Base-by-base conservation (phyloP, 371 early-diverging fungal genomes). In the Mucor indicus region DNA sequence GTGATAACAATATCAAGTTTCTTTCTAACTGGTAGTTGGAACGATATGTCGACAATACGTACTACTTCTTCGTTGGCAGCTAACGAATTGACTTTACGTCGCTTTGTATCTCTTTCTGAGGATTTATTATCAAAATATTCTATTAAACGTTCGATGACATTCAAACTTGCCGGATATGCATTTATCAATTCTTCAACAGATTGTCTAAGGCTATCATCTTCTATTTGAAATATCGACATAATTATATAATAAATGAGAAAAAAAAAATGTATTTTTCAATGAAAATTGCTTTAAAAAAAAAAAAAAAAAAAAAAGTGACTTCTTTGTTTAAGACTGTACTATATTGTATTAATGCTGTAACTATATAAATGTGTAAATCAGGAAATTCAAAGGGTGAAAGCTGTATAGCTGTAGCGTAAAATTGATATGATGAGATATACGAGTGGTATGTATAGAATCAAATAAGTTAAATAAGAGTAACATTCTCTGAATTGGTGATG, bases 21-120 rank as follows among this genome's bases (percentile, higher is more conserved):
- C 44, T 69, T 72, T 23, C 77, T 58, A 16, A 62, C 60, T 16
- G 75, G 71, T 3, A 53, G 39, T 33, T 63, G 66, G 36, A 65
- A 64, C 4, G 66, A 70, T 16, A 72, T 17, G 16, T 70, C 73
- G 13, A 37, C 31, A 8, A 62, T 48, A 31, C 56, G 47, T 3
- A 59, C 27, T 1, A 53, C 38, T 27, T 53, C 46, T 17, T 50
- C 51, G 27, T 42, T 47, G 36, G 48, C 32, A 8, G 6, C 30
- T 29, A 29, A 29, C 12, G 12, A 29, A 12, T 29, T 29, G 27
- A 60, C 19, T 44, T 63, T 66, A 23, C 61, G 63, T 39, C 55
- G 46, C 46, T 71, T 70, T 22, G 30, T 50, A 27, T 59, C 51
- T 56, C 55, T 59, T 17, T 65, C 61, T 9, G 52, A 53, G 7